A percentile compares a stretch with the other conserved stretches of the same genome.
These are phyloP conservation scores for Sporothrix protearum DNA, from an alignment of 2,329 filamentous ascomycete species.

Conservation along the genomic window DNA sequence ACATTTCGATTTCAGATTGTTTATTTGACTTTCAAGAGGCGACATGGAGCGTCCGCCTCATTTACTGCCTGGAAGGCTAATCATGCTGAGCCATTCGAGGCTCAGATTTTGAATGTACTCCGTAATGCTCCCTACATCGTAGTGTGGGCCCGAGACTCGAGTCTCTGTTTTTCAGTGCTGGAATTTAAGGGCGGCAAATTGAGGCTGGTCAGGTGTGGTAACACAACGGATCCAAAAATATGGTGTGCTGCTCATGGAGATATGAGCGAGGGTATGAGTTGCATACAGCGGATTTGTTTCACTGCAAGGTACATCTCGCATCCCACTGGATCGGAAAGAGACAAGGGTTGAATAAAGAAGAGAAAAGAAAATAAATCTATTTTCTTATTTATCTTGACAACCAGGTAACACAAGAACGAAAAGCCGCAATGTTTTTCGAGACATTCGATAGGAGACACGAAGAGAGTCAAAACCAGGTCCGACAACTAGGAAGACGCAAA, in stretches of 20 bases:
- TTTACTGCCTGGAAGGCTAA: no score
- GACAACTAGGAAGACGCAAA: background rate
- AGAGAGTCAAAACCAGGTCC: background rate
- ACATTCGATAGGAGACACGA: background rate
- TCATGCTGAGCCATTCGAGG: no score
- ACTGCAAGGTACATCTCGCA: background rate
- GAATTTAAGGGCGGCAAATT: background rate
- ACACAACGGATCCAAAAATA: background rate
- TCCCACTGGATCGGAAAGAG: background rate
- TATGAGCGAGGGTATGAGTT: background rate
- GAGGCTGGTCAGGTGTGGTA: slow-evolving; percentile 4
- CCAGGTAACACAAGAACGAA: background rate
- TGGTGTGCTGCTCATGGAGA: background rate
- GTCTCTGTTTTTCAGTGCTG: background rate
- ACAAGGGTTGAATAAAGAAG: background rate
- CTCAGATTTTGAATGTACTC: no score
- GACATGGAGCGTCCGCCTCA: no score
- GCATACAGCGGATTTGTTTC: background rate
- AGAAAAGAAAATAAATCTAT: no score
- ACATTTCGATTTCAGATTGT: no score
- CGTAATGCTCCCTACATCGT: no score
- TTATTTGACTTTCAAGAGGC: no score
- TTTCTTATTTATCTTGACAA: background rate
- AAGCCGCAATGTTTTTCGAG: background rate
- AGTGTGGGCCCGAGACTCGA: background rate